A percentile compares a stretch with the other conserved stretches of the same genome.
These are phyloP conservation scores for Kandelia obovata DNA, from an alignment of 345 rosid species.

Conservation along the genomic window DNA sequence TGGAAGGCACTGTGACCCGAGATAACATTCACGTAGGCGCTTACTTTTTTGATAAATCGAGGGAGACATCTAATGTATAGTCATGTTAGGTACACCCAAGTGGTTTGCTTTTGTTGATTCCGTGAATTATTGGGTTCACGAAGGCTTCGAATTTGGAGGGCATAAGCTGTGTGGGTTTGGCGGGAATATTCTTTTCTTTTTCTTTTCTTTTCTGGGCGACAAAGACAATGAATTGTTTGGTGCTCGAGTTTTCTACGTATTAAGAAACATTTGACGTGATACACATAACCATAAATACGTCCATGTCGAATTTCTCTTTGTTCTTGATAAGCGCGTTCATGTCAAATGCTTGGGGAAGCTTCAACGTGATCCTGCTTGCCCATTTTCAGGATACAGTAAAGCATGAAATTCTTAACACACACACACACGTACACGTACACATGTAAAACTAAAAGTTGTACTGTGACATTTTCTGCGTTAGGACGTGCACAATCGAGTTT, in stretches of 20 bases:
- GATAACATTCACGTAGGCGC: neutral
- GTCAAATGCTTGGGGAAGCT: neutral
- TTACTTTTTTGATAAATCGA: neutral
- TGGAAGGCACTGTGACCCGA: neutral
- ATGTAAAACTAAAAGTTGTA: neutral
- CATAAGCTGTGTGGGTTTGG: neutral
- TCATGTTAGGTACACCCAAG: constrained; percentile 4
- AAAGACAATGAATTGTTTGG: neutral
- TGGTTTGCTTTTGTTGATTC: neutral
- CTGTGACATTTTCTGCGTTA: neutral
- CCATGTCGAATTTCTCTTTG: no score
- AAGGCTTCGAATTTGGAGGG: neutral
- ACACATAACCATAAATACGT: neutral
- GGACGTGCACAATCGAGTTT: neutral
- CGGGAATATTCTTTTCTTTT: neutral
- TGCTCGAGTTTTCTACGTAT: neutral
- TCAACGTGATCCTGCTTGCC: neutral
- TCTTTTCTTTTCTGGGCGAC: neutral
- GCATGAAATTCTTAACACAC: no score
- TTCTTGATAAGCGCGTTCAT: no score
- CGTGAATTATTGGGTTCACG: constrained; percentile 7
- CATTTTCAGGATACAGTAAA: neutral
- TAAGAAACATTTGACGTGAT: neutral
- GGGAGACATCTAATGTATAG: neutral
- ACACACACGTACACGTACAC: neutral